Conservation (phyloP, 768 basidiomycete genomes). For the Lactarius sp. region DNA sequence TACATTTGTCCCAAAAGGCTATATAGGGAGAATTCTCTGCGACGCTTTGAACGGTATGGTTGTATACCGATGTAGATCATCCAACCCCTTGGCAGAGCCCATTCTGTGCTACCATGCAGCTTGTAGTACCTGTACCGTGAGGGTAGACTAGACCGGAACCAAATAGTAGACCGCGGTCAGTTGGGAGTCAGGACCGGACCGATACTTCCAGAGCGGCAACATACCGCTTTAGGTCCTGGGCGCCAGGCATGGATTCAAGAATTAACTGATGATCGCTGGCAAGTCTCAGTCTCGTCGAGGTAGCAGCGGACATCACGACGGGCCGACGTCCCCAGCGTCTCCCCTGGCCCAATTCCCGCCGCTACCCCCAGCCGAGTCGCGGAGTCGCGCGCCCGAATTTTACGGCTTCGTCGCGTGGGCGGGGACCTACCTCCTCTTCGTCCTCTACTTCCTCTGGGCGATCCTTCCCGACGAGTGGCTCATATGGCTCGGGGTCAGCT, state of each 20-base stretch:
- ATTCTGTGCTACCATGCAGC: not conserved
- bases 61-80: not conserved
- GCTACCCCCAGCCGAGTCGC: constrained; percentile 40
- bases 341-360: constrained; percentile 43
- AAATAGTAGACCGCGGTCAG: too few species aligned
- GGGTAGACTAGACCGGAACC: too few species aligned
- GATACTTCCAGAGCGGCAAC: not conserved
- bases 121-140: not conserved
- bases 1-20: not conserved
- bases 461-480: constrained; percentile 71
- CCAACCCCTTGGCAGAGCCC: not conserved
- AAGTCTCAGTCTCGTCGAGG: constrained; percentile 1
- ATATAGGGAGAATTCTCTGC: not conserved
- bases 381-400: constrained; percentile 75
- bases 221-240: not conserved
- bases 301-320: not conserved
- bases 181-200: not conserved
- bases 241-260: not conserved
- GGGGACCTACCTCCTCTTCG: constrained; percentile 64
- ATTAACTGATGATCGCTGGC: not conserved
- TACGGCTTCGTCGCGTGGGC: constrained; percentile 90
- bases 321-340: constrained; percentile 37
- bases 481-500: constrained; percentile 58
- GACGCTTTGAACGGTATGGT: not conserved
- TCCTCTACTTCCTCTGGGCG: constrained; percentile 75